Base-by-base conservation (phyloP, 768 basidiomycete species). In the Leccinum longicurvipes region DNA sequence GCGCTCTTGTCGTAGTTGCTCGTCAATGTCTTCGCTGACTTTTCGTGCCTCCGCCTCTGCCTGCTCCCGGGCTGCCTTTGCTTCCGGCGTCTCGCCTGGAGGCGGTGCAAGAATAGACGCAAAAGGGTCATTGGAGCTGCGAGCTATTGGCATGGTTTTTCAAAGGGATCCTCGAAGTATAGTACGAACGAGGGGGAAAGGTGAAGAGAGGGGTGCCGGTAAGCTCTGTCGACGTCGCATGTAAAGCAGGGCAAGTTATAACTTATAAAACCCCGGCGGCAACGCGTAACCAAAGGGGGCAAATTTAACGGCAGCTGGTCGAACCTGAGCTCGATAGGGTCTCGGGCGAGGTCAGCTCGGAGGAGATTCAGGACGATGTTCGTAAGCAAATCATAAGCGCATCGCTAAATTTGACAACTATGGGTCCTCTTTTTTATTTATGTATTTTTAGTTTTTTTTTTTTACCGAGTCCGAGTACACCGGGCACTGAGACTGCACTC, bases 11-110 rank as follows among this genome's bases (percentile, higher is more conserved):
- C 81, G 79, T 42, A 92, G 73, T 68, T 83, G 80, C 52, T 87
- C 87, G 75, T 92, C 90, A 56, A 92, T 92, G 57, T 82, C 79
- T 42, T 91, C 86, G 70, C 85, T 82, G 42, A 87, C 74, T 58
- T 77, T 74, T 63, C 80, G 79, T 0, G 87, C 89, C 55, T 84
- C 81, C 0, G 77, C 78, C 69, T 91, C 90, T 5, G 78, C 79
- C 12, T 69, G 72, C 63, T 88, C 82, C 31, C 90, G 78, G 17
- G 72, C 70, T 34, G 74, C 74, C 41, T 80, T 80, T 57, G 84
- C 78, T 24, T 81, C 79, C 1, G 77, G 73, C 0, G 86, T 81
- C 63, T 91, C 90, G 63, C 83, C 74, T 1, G 76, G 72, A 9
- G 87, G 86, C 2, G 87, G 87, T n/a, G 79, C 78, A 25, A 89